Conservation (phyloP, 1,139 yeast species). For the Suhomyces atakaporum region DNA sequence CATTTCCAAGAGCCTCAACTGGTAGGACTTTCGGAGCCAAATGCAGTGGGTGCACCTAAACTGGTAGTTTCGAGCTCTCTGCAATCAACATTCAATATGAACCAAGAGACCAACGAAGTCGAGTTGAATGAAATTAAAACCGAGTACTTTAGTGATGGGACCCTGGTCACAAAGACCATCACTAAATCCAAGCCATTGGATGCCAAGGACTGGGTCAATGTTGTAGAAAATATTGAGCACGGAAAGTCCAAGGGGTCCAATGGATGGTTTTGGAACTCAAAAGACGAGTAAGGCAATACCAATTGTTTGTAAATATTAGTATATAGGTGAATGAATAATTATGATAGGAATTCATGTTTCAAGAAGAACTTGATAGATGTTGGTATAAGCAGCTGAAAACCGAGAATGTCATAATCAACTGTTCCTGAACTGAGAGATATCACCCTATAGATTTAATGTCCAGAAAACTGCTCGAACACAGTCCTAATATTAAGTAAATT, state of each 20-base stretch:
- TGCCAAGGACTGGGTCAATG: conserved; percentile 33
- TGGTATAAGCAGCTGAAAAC: no score
- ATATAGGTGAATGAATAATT: no score
- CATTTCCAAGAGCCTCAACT: not conserved
- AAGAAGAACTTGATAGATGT: no score
- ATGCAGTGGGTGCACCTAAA: not conserved
- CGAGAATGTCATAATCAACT: no score
- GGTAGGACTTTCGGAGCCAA: not conserved
- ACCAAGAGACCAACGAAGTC: conserved; percentile 57
- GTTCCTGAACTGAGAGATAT: no score
- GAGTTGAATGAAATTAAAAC: conserved; percentile 53
- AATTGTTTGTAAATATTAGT: no score
- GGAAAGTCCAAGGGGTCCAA: conserved; percentile 5
- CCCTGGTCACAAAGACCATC: conserved; percentile 43
- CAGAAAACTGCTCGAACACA: no score
- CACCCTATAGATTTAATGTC: no score
- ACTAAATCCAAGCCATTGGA: conserved; percentile 42
- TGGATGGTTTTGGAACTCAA: conserved; percentile 21
- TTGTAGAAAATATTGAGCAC: conserved; percentile 23
- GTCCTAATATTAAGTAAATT: no score
- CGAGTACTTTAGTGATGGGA: conserved; percentile 67
- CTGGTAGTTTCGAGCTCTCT: conserved; percentile 52
- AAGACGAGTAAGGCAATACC: conserved; percentile 6
- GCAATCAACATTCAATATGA: conserved; percentile 45
- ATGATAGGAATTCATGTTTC: no score